Evolutionary conservation across 2,329 filamentous ascomycete species (phyloP).

Genomic region (Didymella arachidicola): DNA sequence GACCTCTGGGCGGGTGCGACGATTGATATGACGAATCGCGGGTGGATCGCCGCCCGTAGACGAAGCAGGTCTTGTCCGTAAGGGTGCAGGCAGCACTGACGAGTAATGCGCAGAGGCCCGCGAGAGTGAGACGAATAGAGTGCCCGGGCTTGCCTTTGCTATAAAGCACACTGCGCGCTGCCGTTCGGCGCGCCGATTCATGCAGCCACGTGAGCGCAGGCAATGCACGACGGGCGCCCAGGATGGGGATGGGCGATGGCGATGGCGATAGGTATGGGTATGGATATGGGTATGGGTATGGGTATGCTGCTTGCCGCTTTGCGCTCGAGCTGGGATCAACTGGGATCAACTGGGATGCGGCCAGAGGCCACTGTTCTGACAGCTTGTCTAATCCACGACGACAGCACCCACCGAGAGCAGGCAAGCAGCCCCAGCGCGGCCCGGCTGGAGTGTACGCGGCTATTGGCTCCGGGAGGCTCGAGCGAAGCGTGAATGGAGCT

Average conservation of each 20-base stretch:
- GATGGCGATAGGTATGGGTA: too few species aligned
- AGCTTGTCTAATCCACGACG: slow-evolving; percentile 15
- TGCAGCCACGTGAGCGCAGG: slow-evolving; percentile 23
- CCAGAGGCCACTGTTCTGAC: slow-evolving; percentile 6
- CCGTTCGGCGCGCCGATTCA: slow-evolving; percentile 16
- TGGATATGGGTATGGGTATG: too few species aligned
- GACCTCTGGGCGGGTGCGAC: slow-evolving; percentile 23
- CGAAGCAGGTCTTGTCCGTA: slow-evolving; percentile 12
- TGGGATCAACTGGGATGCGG: neutral
- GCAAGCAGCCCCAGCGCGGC: slow-evolving; percentile 8
- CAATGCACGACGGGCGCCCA: slow-evolving; percentile 21
- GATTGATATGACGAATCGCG: slow-evolving; percentile 25
- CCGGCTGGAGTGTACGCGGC: slow-evolving; percentile 3
- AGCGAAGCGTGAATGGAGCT: neutral
- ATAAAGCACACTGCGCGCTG: slow-evolving; percentile 12
- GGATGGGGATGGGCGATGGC: neutral
- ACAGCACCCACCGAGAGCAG: neutral
- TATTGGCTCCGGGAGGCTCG: slow-evolving; percentile 2
- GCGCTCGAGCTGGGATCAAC: slow-evolving; percentile 1
- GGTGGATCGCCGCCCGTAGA: slow-evolving; percentile 22
- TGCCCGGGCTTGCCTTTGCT: slow-evolving; percentile 4
- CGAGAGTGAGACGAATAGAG: slow-evolving; percentile 10
- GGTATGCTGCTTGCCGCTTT: slow-evolving; percentile 26
- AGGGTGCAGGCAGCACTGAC: slow-evolving; percentile 3
- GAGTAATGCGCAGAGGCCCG: neutral